These are phyloP conservation scores for Phytophthora vignae DNA, from an alignment of 352 stramenopile genomes.

Conservation along the genomic window DNA sequence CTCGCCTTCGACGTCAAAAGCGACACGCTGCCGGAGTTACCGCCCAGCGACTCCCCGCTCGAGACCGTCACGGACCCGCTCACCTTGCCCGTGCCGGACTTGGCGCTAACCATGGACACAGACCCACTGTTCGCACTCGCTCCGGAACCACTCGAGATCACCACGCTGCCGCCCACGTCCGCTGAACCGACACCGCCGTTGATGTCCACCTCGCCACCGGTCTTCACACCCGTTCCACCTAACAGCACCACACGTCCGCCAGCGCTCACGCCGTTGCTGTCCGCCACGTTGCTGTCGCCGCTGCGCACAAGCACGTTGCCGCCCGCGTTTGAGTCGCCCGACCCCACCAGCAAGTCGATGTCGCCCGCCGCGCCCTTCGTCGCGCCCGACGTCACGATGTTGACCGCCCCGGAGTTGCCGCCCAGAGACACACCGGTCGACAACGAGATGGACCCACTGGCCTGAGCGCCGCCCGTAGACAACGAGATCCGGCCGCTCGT, in stretches of 20 bases:
- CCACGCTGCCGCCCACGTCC: conserved; percentile 3
- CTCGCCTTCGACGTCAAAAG: neutral
- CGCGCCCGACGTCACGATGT: conserved; percentile 8
- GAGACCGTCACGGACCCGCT: conserved; percentile 14
- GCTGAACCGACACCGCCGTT: conserved; percentile 1
- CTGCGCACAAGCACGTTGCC: conserved; percentile 15
- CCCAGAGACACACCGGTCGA: conserved; percentile 8
- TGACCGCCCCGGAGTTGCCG: conserved; percentile 9
- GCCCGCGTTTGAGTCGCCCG: conserved; percentile 1
- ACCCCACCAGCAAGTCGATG: conserved; percentile 12
- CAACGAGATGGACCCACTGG: conserved; percentile 2
- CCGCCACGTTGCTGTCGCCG: conserved; percentile 4
- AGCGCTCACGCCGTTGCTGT: neutral
- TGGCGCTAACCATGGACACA: conserved; percentile 1
- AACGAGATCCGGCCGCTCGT: conserved; percentile 13
- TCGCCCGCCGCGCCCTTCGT: conserved; percentile 4
- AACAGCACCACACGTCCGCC: conserved; percentile 17
- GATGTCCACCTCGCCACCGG: conserved; percentile 7
- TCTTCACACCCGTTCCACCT: conserved; percentile 5
- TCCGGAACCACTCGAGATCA: conserved; percentile 1
- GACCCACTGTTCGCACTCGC: conserved; percentile 3
- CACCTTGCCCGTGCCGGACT: conserved; percentile 7
- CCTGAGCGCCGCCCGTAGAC: conserved; percentile 4
- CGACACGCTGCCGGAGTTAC: conserved; percentile 10
- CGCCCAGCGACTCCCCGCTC: conserved; percentile 2